Base-by-base conservation (phyloP, 1,284 basidiomycete genomes). In the Kwoniella shivajii region DNA sequence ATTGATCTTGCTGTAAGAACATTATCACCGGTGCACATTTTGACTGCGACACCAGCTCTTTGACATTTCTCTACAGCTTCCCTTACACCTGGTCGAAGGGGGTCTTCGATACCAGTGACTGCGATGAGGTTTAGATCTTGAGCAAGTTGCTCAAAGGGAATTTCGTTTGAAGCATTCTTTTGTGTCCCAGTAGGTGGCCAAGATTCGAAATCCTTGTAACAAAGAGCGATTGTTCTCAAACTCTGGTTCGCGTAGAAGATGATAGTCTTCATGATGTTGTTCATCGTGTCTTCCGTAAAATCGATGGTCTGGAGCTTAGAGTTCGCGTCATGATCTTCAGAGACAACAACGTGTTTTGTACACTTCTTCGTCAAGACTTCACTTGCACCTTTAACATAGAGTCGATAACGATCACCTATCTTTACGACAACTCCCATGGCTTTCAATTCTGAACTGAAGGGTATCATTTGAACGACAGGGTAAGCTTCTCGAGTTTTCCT, bases 21-120 rank as follows among this genome's bases (percentile, higher is more conserved):
- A 67, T 98, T 99, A 79, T 99, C 95, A 72, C 94, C 95, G 0
- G 95, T 98, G 77, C 92, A 96, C 94, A 99, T 99, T 82, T 97
- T 98, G 80, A 99, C 87, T 29, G 84, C 83, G n/a, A 99, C 93
- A 65, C 94, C 94, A 37, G 96, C 95, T 54, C 82, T 83, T 67
- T 86, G 85, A 74, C 93, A 97, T 62, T 89, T 86, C 48, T 84
- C 82, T 26, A 99, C 95, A 26, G 94, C 92, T 13, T 93, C 84
- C 7, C 84, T 84, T 18, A 99, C 94, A 73, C 93, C 92, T 1
- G 85, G 84, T 38, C 95, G 89, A 5, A 99, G 84, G 33, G 95
- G 95, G 73, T 99, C 96, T 74, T 98, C 94, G 72, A 99, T 96
- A 72, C 92, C 95, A 61, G 86, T 86, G 65, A 99, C 88, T 42